These are phyloP conservation scores for Jatropha podagrica DNA, from an alignment of 441 rosid genomes.

Conservation along the genomic window DNA sequence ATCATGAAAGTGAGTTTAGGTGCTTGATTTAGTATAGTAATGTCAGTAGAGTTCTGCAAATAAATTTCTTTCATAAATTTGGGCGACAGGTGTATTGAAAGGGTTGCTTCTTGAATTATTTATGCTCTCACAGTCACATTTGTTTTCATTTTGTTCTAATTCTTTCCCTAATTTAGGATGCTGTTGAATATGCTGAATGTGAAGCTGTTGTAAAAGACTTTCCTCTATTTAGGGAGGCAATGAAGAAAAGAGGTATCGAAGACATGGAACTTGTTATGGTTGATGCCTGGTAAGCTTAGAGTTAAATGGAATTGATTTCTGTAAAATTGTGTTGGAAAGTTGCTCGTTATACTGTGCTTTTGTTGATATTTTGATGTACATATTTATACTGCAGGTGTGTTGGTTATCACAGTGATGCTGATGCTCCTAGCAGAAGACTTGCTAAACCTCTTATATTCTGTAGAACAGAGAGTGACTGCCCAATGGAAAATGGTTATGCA, in stretches of 20 bases:
- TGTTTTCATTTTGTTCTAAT: slow-evolving; percentile 13
- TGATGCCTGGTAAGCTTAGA: slow-evolving; percentile 63
- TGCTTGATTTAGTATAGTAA: not conserved
- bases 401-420: slow-evolving; percentile 74
- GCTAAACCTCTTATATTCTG: slow-evolving; percentile 87
- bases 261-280: slow-evolving; percentile 94
- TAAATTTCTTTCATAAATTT: not conserved
- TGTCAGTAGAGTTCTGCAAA: not conserved
- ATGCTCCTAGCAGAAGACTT: slow-evolving; percentile 76
- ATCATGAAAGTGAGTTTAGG: not conserved
- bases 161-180: slow-evolving; percentile 50
- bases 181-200: slow-evolving; percentile 83
- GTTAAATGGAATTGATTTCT: slow-evolving; percentile 5
- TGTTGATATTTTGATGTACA: slow-evolving; percentile 15
- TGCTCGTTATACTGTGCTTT: slow-evolving; percentile 13
- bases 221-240: slow-evolving; percentile 78
- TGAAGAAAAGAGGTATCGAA: slow-evolving; percentile 85
- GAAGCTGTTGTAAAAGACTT: slow-evolving; percentile 82
- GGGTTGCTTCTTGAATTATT: not conserved
- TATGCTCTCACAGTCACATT: not conserved
- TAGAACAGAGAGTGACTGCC: slow-evolving; percentile 86
- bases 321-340: not conserved
- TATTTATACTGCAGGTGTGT: slow-evolving; percentile 54
- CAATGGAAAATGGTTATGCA: slow-evolving; percentile 95
- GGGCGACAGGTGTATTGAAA: not conserved